Evolutionary conservation across 345 rosid genomes (phyloP).

Genomic region (Erysimum cheiranthoides): DNA sequence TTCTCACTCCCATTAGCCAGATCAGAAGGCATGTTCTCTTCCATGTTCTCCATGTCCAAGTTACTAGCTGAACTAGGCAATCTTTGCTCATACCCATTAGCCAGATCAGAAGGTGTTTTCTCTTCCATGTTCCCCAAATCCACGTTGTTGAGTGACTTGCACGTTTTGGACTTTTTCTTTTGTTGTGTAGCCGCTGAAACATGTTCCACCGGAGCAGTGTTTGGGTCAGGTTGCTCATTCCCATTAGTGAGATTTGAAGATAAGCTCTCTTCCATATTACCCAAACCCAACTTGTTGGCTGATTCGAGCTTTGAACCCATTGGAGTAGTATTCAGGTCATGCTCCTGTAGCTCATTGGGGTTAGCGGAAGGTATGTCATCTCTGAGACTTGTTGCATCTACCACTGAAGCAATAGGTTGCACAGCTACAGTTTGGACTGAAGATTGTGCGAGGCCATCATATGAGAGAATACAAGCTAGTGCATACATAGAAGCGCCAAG

Average conservation of each 20-base stretch:
- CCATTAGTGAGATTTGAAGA: conserved; percentile 27
- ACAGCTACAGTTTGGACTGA: conserved; percentile 22
- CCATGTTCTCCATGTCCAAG: not conserved
- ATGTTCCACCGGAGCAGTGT: conserved; percentile 25
- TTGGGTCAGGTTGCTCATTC: conserved; percentile 18
- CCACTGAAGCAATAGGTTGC: conserved; percentile 29
- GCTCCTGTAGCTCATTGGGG: conserved; percentile 7
- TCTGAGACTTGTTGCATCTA: conserved; percentile 26
- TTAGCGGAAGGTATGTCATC: conserved; percentile 11
- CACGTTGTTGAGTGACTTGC: conserved; percentile 5
- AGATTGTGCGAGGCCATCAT: conserved; percentile 61
- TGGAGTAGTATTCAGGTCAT: conserved; percentile 29
- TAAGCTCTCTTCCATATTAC: conserved; percentile 31
- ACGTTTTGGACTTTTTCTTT: conserved; percentile 11
- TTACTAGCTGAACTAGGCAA: not conserved
- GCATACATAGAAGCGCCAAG: conserved; percentile 71
- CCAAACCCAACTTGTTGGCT: conserved; percentile 19
- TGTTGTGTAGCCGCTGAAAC: not conserved
- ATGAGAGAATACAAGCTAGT: conserved; percentile 63
- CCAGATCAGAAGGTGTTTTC: conserved; percentile 1
- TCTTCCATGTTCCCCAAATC: conserved; percentile 21
- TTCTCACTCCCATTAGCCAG: not conserved
- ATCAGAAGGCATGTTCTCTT: conserved; percentile 4
- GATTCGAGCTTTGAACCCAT: conserved; percentile 10
- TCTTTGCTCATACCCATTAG: conserved; percentile 1